Evolutionary conservation across 1,139 yeast species (phyloP), one percentile per base, ranked within the genome.

Genomic region (Taphrina betulina): DNA sequence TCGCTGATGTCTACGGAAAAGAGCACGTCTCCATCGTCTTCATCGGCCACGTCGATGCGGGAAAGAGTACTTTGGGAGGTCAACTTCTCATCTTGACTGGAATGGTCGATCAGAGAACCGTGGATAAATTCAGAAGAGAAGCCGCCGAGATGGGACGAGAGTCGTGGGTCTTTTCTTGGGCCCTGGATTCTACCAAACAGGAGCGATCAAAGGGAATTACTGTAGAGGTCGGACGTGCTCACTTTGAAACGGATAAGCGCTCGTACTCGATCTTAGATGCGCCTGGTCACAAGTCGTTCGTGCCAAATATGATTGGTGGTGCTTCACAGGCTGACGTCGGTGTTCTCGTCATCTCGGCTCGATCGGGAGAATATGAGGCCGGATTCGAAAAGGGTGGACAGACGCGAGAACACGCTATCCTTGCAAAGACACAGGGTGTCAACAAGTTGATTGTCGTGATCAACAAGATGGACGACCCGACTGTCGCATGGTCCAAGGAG

Each of bases 41-140:
- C 73, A 94, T 92, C 97, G 99, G 99, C 65, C 99, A 92, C 70
- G 99, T 92, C 65, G 99, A 92, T 78, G 98, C 98, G 40, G 99
- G 99, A 70, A 92, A 92, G 73, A 88, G 96, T 57, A 92, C 99
- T 62, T 89, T 94, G 96, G 98, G 98, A 69, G 99, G 99, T 74
- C 92, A 92, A 72, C 77, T 92, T 66, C 79, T 92, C 64, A 92
- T 78, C 70, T 77, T 92, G 68, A 90, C 97, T 36, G 97, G 97
- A 60, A 87, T 96, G 45, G 98, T 92, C 59, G 98, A 92, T 73
- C 92, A 92, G 77, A 88, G 99, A 76, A 92, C 97, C n/a, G 94
- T 94, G 63, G 98, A 92, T 64, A 92, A 92, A 73, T 90, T 90
- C 70, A 97, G 94, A 75, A 82, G 92, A 72, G 99, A 92, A 73